Evolutionary conservation across 2,329 filamentous ascomycete genomes (phyloP).

Genomic region (Cercospora sojina): DNA sequence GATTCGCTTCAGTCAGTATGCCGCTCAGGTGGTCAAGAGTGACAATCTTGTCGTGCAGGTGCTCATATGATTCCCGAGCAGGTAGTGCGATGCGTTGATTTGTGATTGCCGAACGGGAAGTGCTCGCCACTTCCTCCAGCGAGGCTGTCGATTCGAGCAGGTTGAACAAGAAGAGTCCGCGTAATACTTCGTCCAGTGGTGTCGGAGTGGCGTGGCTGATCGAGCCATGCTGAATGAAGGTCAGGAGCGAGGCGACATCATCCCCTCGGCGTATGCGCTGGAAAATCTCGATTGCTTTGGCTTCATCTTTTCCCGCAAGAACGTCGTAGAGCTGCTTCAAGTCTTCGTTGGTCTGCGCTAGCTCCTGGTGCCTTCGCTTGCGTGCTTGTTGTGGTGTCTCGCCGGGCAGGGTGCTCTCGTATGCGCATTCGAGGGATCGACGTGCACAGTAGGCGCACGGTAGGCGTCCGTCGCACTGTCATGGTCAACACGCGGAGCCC

Average conservation of each 20-base stretch:
- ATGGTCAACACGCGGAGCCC: background rate
- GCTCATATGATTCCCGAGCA: background rate
- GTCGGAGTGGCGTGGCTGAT: background rate
- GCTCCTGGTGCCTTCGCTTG: constrained; percentile 4
- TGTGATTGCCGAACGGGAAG: background rate
- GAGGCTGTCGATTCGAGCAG: constrained; percentile 9
- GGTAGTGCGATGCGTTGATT: constrained; percentile 4
- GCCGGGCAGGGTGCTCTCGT: constrained; percentile 6
- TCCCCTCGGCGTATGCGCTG: constrained; percentile 9
- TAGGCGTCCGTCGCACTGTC: constrained; percentile 4
- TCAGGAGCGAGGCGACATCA: constrained; percentile 3
- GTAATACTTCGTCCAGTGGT: background rate
- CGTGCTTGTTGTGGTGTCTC: constrained; percentile 12
- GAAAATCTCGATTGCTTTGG: constrained; percentile 1
- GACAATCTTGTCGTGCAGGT: constrained; percentile 7
- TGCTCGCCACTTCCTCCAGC: constrained; percentile 3
- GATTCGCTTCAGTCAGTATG: background rate
- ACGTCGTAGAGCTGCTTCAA: constrained; percentile 8
- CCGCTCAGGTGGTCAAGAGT: constrained; percentile 2
- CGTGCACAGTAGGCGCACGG: constrained; percentile 11
- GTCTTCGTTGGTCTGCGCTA: background rate
- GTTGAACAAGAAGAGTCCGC: constrained; percentile 3
- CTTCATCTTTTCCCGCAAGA: constrained; percentile 10
- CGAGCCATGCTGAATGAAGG: background rate
- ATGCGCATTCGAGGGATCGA: constrained; percentile 7